Evolutionary conservation across 805 yeast genomes (phyloP).

Genomic region (Myxozyma geophila): DNA sequence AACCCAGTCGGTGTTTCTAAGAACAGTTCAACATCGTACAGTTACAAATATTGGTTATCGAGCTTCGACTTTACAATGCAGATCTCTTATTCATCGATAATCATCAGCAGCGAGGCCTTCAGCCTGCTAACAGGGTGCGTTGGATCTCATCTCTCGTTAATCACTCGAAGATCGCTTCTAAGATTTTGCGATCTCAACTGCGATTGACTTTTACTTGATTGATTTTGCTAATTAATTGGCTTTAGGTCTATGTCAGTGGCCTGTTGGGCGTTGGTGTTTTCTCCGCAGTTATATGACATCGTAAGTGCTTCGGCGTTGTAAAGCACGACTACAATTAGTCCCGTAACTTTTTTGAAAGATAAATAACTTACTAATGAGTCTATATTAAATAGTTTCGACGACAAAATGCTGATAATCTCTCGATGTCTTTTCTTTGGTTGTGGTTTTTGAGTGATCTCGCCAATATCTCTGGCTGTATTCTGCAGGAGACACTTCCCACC

Average conservation of each 20-base stretch:
- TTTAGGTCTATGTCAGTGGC: constrained; percentile 85
- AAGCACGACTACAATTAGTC: background rate
- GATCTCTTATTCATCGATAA: constrained; percentile 6
- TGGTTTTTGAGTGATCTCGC: constrained; percentile 96
- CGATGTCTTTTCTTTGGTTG: constrained; percentile 79
- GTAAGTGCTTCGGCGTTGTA: constrained; percentile 37
- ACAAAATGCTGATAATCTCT: constrained; percentile 87
- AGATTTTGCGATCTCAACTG: background rate
- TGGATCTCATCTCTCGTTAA: background rate
- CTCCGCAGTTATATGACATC: constrained; percentile 94
- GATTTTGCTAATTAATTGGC: background rate
- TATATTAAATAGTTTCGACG: constrained; percentile 58
- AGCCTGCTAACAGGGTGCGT: constrained; percentile 33
- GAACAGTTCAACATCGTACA: background rate
- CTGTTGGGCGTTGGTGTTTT: constrained; percentile 97
- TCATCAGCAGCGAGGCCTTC: constrained; percentile 30
- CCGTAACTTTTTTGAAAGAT: background rate
- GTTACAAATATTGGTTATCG: background rate
- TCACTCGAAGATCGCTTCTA: background rate
- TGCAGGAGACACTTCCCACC: constrained; percentile 91
- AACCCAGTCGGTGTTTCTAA: too few relatives aligned
- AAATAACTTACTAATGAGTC: background rate
- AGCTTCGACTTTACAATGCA: background rate
- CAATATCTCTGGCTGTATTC: constrained; percentile 85
- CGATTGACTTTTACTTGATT: background rate